Evolutionary conservation across 2,329 filamentous ascomycete genomes (phyloP), one percentile per base, ranked within the genome.

Genomic region (Monilinia polystroma): DNA sequence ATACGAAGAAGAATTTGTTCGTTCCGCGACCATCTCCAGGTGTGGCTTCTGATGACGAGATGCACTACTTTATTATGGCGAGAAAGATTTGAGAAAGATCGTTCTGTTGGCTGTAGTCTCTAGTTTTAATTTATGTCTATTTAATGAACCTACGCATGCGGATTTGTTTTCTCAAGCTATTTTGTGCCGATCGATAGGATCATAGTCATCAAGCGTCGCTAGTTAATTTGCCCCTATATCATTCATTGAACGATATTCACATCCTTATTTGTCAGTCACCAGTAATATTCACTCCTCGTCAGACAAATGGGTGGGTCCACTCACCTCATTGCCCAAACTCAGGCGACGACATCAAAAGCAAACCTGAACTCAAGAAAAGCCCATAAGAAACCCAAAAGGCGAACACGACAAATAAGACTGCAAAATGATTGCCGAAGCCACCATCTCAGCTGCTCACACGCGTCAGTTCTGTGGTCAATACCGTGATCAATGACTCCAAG

Each of bases 51-150:
- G 53, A 67, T 58, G 20, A 43, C 8, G 66, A 67, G 60, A 51
- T 43, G 49, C 66, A 67, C 56, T 63, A 62, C 18, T 66, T 16
- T 26, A 63, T 66, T 12, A 66, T 59, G 57, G 64, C 57, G 35
- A 23, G 64, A 20, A 63, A 63, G 49, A 29, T 43, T 1, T 55
- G 32, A 29, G 29, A 63, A 8, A 20, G 10, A 20, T 41, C 1
- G 5, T 23, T n/a, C 20, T n/a, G 10, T 23, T 23, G 3, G 3
- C 10, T 23, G 4, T 35, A 35, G 26, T 49, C 29, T 59, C 4
- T 1, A 49, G 6, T 35, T 7, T 59, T 7, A 3, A 54, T 29
- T 53, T 6, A 35, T 32, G 26, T 52, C 38, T 23, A 45, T 45
- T 6, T 45, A 12, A 23, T 49, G 41, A 49, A 20, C 20, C n/a